Percentiles rank a stretch among this genome's conserved stretches.
These are phyloP conservation scores for Raddia distichophylla DNA, from an alignment of 176 grass and related monocot genomes.

Conservation along the genomic window DNA sequence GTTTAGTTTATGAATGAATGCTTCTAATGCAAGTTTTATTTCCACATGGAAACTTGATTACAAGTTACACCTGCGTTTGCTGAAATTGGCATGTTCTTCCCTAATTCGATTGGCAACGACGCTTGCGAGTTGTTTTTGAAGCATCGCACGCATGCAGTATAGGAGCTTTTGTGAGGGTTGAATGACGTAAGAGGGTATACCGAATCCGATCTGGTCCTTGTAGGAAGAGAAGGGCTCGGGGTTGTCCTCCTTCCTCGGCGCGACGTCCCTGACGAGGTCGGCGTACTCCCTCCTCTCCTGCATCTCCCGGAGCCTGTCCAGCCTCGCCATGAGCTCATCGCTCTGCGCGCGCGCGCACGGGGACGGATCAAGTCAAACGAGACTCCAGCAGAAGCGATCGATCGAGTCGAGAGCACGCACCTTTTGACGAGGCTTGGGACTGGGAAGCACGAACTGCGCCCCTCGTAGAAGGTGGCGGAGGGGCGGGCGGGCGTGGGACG, in stretches of 20 bases:
- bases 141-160: neutral
- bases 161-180: neutral
- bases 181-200: conserved; percentile 25
- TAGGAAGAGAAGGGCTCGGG: conserved; percentile 91
- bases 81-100: neutral
- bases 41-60: neutral
- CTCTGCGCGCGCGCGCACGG: conserved; percentile 44
- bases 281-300: conserved; percentile 80
- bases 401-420: conserved; percentile 27
- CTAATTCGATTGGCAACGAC: neutral
- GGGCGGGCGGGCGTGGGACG: conserved; percentile 53
- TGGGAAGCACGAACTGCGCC: conserved; percentile 59
- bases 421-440: conserved; percentile 83
- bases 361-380: neutral
- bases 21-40: neutral
- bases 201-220: conserved; percentile 97
- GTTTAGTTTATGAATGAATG: neutral
- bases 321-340: conserved; percentile 83
- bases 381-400: too few relatives aligned
- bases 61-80: neutral
- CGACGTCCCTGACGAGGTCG: conserved; percentile 83
- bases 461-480: conserved; percentile 57
- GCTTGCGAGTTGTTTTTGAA: neutral
- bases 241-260: conserved; percentile 50
- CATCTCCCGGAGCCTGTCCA: conserved; percentile 77